phyloP scores from a whole-genome alignment of 164 flowering plant genomes.

The Nymphaea thermarum region DNA sequence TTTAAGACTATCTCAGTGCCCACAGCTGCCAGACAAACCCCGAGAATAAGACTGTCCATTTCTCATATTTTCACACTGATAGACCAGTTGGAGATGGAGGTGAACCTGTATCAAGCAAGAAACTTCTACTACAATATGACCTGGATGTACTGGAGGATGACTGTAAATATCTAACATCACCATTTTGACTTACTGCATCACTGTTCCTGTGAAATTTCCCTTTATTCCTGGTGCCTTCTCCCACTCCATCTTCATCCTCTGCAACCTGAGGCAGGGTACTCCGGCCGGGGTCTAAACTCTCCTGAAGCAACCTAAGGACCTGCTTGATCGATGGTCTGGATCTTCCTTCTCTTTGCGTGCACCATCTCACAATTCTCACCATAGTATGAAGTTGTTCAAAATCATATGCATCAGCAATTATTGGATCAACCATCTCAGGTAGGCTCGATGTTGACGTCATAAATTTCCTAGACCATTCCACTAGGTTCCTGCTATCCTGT shows the following conservation, averaged over 20 bases:
- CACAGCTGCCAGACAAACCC: neutral
- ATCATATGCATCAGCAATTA: constrained; percentile 45
- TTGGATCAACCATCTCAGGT: constrained; percentile 67
- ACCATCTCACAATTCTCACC: constrained; percentile 63
- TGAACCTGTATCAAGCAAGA: constrained; percentile 75
- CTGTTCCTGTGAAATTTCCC: constrained; percentile 33
- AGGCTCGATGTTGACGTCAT: constrained; percentile 47
- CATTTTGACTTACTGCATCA: constrained; percentile 44
- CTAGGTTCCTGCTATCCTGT: constrained; percentile 71
- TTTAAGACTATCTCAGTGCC: neutral
- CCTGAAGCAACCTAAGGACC: constrained; percentile 76
- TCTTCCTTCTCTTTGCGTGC: constrained; percentile 80
- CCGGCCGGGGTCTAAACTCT: constrained; percentile 66
- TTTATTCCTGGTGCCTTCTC: constrained; percentile 34
- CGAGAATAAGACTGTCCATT: neutral
- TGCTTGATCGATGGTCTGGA: constrained; percentile 89
- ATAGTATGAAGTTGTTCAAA: constrained; percentile 67
- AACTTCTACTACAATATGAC: constrained; percentile 88
- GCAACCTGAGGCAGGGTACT: constrained; percentile 50
- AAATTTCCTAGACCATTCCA: constrained; percentile 68
- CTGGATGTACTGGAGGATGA: constrained; percentile 91
- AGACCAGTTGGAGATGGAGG: constrained; percentile 54
- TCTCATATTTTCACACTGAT: neutral
- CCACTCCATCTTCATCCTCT: constrained; percentile 48
- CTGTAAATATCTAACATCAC: constrained; percentile 66